Evolutionary conservation across 208 protist genomes (phyloP).

Genomic region (Porcisia deanei): DNA sequence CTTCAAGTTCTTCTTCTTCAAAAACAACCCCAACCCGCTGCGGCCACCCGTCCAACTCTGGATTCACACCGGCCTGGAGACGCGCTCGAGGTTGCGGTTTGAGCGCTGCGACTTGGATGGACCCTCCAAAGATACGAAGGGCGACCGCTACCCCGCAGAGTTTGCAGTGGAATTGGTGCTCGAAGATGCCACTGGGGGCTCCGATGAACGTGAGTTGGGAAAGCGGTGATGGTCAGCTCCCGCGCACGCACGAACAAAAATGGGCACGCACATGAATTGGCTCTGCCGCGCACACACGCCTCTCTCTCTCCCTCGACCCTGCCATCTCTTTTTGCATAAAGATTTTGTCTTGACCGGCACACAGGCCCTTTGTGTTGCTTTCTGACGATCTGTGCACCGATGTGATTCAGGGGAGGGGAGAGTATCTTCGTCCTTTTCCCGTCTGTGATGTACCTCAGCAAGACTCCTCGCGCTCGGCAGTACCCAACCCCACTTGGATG

Average conservation of each 20-base stretch:
- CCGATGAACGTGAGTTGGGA: constrained; percentile 5
- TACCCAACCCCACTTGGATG: too few species aligned
- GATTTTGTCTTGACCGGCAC: neutral
- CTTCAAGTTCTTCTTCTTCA: constrained; percentile 70
- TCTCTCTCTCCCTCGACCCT: too few species aligned
- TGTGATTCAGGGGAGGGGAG: neutral
- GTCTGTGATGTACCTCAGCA: neutral
- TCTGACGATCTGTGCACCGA: neutral
- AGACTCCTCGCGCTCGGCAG: neutral
- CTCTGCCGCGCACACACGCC: too few species aligned
- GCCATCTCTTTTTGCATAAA: too few species aligned
- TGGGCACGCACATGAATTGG: too few species aligned
- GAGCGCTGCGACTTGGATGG: constrained; percentile 58
- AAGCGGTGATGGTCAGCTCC: neutral
- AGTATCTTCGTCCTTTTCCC: neutral
- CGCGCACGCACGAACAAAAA: too few species aligned
- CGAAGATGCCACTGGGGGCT: constrained; percentile 29
- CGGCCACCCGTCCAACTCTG: constrained; percentile 73
- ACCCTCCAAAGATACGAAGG: constrained; percentile 71
- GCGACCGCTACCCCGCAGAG: constrained; percentile 59
- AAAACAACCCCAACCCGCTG: constrained; percentile 70
- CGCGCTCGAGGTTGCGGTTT: constrained; percentile 29
- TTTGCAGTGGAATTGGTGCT: constrained; percentile 53
- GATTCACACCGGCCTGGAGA: constrained; percentile 73
- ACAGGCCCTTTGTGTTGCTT: neutral